Evolutionary conservation across 2,329 filamentous ascomycete species (phyloP).

Genomic region (Epichloe sibirici): DNA sequence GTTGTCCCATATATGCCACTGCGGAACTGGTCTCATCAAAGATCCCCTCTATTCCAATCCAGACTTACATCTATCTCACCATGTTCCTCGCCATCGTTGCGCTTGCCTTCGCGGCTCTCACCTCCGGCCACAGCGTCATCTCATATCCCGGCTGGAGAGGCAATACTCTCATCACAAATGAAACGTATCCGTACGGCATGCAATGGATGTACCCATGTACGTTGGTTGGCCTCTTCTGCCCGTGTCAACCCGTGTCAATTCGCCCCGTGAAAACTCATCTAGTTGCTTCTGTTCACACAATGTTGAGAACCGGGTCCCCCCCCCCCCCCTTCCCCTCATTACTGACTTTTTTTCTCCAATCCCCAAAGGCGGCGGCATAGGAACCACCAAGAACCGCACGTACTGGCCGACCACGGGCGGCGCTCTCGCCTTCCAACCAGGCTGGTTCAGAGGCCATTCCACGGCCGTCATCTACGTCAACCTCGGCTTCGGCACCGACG

Average conservation of each 20-base stretch:
- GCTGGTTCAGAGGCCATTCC: conserved; percentile 86
- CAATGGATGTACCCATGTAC: conserved; percentile 93
- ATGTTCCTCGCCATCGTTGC: conserved; percentile 16
- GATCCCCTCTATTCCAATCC: not conserved
- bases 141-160: conserved; percentile 80
- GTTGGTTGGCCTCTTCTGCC: conserved; percentile 16
- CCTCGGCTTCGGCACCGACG: conserved; percentile 66
- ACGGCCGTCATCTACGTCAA: conserved; percentile 83
- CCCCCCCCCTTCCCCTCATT: too few species aligned
- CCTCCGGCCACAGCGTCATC: conserved; percentile 66
- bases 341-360: not conserved
- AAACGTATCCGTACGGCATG: conserved; percentile 76
- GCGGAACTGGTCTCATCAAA: not conserved
- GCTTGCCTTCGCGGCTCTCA: conserved; percentile 34
- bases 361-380: conserved; percentile 66
- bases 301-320: not conserved
- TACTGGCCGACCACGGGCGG: conserved; percentile 84
- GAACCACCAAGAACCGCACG: conserved; percentile 67
- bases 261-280: not conserved
- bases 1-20: not conserved
- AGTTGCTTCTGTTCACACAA: not conserved
- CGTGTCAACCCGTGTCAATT: not conserved
- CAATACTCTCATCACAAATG: conserved; percentile 71
- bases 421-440: conserved; percentile 80
- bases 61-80: not conserved